Percentiles rank a stretch among this genome's conserved stretches.
Conservation (phyloP, 2,329 filamentous ascomycete genomes). For the Curvularia eragrostidis region DNA sequence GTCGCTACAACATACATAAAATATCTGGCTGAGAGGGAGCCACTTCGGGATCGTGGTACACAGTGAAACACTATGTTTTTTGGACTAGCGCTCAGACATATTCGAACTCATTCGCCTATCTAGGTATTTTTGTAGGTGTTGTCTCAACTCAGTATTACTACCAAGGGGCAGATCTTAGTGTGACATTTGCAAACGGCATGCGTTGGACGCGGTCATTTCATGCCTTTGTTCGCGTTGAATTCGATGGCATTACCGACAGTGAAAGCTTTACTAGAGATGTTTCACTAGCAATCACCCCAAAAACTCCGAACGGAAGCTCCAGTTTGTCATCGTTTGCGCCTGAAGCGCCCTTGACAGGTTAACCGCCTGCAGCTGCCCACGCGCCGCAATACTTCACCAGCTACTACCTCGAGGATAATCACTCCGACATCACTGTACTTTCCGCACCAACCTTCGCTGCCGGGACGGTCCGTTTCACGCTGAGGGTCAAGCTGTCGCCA, state of each 20-base stretch:
- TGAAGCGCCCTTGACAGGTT: no score
- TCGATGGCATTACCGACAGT: slow-evolving; percentile 52
- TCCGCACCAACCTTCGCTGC: slow-evolving; percentile 52
- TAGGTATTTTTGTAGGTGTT: slow-evolving; percentile 55
- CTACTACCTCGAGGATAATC: slow-evolving; percentile 55
- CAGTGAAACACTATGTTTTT: slow-evolving; percentile 61
- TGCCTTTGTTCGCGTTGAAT: slow-evolving; percentile 51
- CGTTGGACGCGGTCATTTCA: slow-evolving; percentile 51
- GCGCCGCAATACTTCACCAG: slow-evolving; percentile 54
- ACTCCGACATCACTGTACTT: slow-evolving; percentile 56
- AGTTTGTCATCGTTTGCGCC: slow-evolving; percentile 16
- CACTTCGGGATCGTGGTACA: slow-evolving; percentile 64
- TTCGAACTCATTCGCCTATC: no score
- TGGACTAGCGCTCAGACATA: no score
- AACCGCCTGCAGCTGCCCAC: slow-evolving; percentile 54
- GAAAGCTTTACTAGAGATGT: slow-evolving; percentile 50
- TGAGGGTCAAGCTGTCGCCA: slow-evolving; percentile 52
- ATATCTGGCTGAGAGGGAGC: slow-evolving; percentile 56
- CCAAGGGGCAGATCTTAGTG: slow-evolving; percentile 52
- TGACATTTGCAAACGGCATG: slow-evolving; percentile 56
- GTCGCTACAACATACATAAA: slow-evolving; percentile 51
- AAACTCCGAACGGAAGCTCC: slow-evolving; percentile 9
- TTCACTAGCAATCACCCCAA: slow-evolving; percentile 38
- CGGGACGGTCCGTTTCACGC: slow-evolving; percentile 36
- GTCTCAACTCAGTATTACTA: slow-evolving; percentile 53